Conservation (phyloP, 2,329 filamentous ascomycete species). For the Trichoderma afroharzianum region DNA sequence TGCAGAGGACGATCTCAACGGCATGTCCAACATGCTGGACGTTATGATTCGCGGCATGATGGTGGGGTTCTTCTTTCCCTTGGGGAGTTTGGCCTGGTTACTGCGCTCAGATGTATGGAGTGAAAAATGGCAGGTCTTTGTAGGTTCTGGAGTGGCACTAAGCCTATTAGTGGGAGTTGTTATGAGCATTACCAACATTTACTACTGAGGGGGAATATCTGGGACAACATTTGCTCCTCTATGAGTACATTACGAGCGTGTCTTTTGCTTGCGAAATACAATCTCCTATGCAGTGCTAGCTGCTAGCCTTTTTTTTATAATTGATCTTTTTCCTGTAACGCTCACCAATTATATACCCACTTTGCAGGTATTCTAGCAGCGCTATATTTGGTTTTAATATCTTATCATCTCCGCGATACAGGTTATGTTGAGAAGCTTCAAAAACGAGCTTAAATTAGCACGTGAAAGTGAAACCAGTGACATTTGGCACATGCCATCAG, state of each 20-base stretch:
- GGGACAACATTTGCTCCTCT: neutral
- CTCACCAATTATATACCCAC: neutral
- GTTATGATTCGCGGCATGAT: conserved; percentile 84
- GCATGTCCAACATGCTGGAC: conserved; percentile 61
- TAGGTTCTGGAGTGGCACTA: conserved; percentile 77
- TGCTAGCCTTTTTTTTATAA: too few relatives aligned
- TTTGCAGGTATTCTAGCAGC: neutral
- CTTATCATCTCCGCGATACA: neutral
- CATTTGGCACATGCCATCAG: neutral
- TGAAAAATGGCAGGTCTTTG: conserved; percentile 78
- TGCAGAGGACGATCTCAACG: conserved; percentile 47
- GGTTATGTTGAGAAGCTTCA: neutral
- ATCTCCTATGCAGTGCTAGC: too few relatives aligned
- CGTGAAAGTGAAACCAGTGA: neutral
- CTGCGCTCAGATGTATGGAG: conserved; percentile 83
- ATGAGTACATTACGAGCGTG: neutral
- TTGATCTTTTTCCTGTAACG: neutral
- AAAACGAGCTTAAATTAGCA: neutral
- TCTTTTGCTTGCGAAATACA: neutral
- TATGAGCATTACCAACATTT: conserved; percentile 39
- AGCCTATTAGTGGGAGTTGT: conserved; percentile 74
- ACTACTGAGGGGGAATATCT: neutral
- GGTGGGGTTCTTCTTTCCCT: conserved; percentile 91
- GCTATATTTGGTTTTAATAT: too few relatives aligned
- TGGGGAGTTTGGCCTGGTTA: conserved; percentile 82